A percentile compares a stretch with the other conserved stretches of the same genome.
Conservation (phyloP, 2,329 filamentous ascomycete species). For the Phialophora chinensis region DNA sequence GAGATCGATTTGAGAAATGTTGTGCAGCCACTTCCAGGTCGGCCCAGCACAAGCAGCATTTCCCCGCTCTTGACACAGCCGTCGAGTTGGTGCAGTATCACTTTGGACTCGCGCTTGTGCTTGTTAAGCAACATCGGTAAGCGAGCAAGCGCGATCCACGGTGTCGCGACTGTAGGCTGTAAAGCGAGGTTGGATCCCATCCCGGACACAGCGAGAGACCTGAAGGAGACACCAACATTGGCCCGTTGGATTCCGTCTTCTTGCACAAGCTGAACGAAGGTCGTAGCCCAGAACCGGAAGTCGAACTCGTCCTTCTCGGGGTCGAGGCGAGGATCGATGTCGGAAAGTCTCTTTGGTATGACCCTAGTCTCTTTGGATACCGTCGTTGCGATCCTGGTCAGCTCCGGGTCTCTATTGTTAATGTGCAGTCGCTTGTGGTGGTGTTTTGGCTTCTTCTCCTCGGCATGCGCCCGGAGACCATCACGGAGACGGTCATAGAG, state of each 20-base stretch:
- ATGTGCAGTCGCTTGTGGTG: neutral
- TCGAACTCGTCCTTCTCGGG: constrained; percentile 28
- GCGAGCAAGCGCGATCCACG: constrained; percentile 64
- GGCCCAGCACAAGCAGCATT: constrained; percentile 71
- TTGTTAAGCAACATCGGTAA: constrained; percentile 61
- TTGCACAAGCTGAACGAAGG: constrained; percentile 25
- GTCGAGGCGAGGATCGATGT: constrained; percentile 30
- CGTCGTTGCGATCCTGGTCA: constrained; percentile 26
- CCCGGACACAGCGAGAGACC: constrained; percentile 67
- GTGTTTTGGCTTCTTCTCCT: constrained; percentile 7
- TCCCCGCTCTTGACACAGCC: constrained; percentile 57
- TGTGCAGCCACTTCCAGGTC: constrained; percentile 72
- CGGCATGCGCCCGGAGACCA: constrained; percentile 18
- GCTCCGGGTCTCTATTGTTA: constrained; percentile 12
- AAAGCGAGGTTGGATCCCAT: constrained; percentile 68
- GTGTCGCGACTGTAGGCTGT: constrained; percentile 69
- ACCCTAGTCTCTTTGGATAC: constrained; percentile 21
- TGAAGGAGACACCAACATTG: constrained; percentile 64
- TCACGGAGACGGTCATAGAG: constrained; percentile 26
- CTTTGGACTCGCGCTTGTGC: constrained; percentile 13
- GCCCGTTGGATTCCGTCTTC: constrained; percentile 28
- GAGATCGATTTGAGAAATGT: constrained; percentile 84
- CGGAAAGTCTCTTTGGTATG: constrained; percentile 20
- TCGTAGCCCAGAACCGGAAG: constrained; percentile 28
- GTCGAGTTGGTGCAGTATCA: constrained; percentile 57